Base-by-base conservation (phyloP, 2,329 filamentous ascomycete genomes). In the Grosmannia serpens region DNA sequence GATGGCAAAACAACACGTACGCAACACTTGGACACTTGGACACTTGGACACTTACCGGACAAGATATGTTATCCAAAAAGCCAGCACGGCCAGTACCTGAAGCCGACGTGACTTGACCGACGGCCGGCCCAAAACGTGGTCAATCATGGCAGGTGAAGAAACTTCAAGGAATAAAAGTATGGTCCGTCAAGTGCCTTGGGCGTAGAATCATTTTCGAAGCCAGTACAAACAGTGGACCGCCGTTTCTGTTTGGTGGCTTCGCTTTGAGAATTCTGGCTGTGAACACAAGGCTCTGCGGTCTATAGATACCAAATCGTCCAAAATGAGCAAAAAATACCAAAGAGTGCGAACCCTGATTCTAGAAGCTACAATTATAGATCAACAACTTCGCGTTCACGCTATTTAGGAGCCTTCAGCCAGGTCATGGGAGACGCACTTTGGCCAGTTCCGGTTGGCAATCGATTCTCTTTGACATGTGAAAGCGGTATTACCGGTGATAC, bases 21-120 rank as follows among this genome's bases (percentile, higher is more conserved):
- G 17, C 17, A 27, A 13, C 2, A 9, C 15, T 9, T 2, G n/a
- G n/a, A n/a, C n/a, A n/a, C n/a, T n/a, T n/a, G n/a, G n/a, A n/a
- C n/a, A n/a, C n/a, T n/a, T n/a, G 24, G 31, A 46, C 5, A 6
- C 77, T 62, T 76, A 89, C 88, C 82, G 85, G 67, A 86, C 81
- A 31, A 96, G 76, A 70, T 96, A 96, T 53, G 86, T 74, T 6
- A 88, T 87, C 94, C 94, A 99, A 69, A 97, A 94, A 0, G 88
- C 85, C 58, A 97, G 80, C 17, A 97, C 94, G 26, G 88, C 86
- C 64, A 97, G 82, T 65, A 99, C 91, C 72, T 97, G 92, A 55
- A 95, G 86, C 68, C 95, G 90, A 63, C 92, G 85, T 67, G 95
- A 96, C 75, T 92, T 89, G 68, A 88, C 85, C 61, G 91, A 96